Conservation (phyloP, 2,329 filamentous ascomycete genomes). For the Colletotrichum lentis region DNA sequence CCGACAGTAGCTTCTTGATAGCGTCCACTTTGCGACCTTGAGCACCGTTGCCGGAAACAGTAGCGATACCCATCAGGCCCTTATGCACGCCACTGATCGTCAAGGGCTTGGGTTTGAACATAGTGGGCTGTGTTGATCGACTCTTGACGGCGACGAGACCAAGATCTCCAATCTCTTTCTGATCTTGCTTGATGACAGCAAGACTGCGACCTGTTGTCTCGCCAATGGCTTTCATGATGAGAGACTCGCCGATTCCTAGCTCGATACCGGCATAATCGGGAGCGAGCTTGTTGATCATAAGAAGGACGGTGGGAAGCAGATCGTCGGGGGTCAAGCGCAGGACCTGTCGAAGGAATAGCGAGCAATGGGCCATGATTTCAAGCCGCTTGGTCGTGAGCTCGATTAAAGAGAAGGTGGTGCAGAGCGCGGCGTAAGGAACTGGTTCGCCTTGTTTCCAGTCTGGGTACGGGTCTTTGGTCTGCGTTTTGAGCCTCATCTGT, state of each 20-base stretch:
- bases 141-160: conserved; percentile 96
- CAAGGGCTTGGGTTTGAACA: conserved; percentile 96
- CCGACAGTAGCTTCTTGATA: conserved; percentile 96
- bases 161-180: conserved; percentile 95
- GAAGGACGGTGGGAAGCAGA: conserved; percentile 83
- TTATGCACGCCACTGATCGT: conserved; percentile 88
- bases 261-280: conserved; percentile 97
- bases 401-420: conserved; percentile 91
- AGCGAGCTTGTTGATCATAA: conserved; percentile 98
- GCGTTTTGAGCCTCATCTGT: conserved; percentile 75
- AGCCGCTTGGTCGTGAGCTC: conserved; percentile 94
- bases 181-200: conserved; percentile 90
- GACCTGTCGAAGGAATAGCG: conserved; percentile 92
- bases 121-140: conserved; percentile 91
- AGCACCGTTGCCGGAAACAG: conserved; percentile 82
- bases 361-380: conserved; percentile 87
- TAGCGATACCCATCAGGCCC: conserved; percentile 87
- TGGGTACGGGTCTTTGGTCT: conserved; percentile 82
- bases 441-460: conserved; percentile 92
- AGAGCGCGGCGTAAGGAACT: conserved; percentile 93
- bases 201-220: conserved; percentile 91
- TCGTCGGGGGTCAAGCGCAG: conserved; percentile 88
- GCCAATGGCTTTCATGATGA: conserved; percentile 99
- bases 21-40: conserved; percentile 90
- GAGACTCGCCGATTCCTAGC: conserved; percentile 95